Evolutionary conservation across 2,329 filamentous ascomycete species (phyloP), one percentile per base, ranked within the genome.

Genomic region (Fusarium musae): DNA sequence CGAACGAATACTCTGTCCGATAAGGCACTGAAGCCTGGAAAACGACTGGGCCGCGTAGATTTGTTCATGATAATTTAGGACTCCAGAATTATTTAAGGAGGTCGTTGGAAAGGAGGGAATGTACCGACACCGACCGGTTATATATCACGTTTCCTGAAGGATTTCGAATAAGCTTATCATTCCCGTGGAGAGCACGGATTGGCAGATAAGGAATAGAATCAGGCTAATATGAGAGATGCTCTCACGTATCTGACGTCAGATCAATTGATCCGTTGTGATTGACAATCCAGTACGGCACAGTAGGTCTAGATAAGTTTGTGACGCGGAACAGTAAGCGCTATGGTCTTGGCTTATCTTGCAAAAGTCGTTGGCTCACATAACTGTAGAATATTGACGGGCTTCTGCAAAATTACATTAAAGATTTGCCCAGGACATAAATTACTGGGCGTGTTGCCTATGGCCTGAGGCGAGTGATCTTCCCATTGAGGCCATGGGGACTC

Each of bases 31-130:
- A 68, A 68, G 10, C 47, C 54, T 0, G 40, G 36, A 12, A 68
- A 54, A 1, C 3, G 9, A 2, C 1, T 28, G 0, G 10, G 7
- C 3, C 13, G 11, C 3, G 2, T 2, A 4, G 11, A 15, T 9
- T 17, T 52, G 4, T 10, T 46, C 64, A 67, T 66, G 7, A 1
- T 63, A 4, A 9, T 7, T 6, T 11, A n/a, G 30, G 10, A n/a
- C 19, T 23, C 12, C 2, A 2, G 17, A 10, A 30, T 17, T 15
- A 32, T n/a, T 49, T 21, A n/a, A n/a, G 28, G 4, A 13, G 15
- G 16, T 13, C 7, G 21, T 9, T 7, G 4, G 6, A 32, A 26
- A 19, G 21, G 23, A 5, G 12, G 4, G 11, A 15, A 23, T 15
- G 2, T 15, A n/a, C 5, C 10, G 16, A 34, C 2, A 32, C 2